Conservation (phyloP, 208 protist species). For the Leishmania tropica region DNA sequence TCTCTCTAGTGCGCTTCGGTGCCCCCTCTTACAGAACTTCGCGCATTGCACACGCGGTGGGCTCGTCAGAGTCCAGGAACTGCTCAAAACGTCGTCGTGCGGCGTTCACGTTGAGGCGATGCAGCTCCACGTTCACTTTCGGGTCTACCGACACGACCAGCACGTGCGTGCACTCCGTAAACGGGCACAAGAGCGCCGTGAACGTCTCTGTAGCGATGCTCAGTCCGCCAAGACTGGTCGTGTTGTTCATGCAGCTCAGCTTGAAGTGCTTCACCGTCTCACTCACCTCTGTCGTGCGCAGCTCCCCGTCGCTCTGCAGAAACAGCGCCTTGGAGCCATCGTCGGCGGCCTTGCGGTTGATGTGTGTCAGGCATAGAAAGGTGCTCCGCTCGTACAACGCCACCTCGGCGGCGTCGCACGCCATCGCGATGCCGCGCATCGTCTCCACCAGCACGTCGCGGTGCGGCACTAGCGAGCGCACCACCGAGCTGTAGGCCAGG, state of each 20-base stretch:
- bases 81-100: slow-evolving; percentile 57
- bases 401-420: slow-evolving; percentile 97
- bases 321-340: slow-evolving; percentile 23
- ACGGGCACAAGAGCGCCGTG: slow-evolving; percentile 80
- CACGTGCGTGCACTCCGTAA: slow-evolving; percentile 88
- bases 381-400: slow-evolving; percentile 98
- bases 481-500: slow-evolving; percentile 94
- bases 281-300: slow-evolving; percentile 86
- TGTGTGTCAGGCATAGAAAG: slow-evolving; percentile 97
- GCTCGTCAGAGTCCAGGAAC: slow-evolving; percentile 78
- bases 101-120: slow-evolving; percentile 78
- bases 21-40: slow-evolving; percentile 58
- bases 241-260: slow-evolving; percentile 92
- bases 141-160: slow-evolving; percentile 83
- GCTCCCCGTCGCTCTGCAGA: slow-evolving; percentile 39
- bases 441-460: slow-evolving; percentile 91
- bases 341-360: slow-evolving; percentile 49
- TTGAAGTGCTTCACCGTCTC: slow-evolving; percentile 93
- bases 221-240: slow-evolving; percentile 76
- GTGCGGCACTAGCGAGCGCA: slow-evolving; percentile 98
- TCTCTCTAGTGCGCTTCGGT: neutral
- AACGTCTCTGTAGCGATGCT: slow-evolving; percentile 74
- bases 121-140: slow-evolving; percentile 72
- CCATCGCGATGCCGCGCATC: slow-evolving; percentile 91
- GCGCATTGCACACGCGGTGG: slow-evolving; percentile 72